Evolutionary conservation across 441 rosid species (phyloP).

Genomic region (Daphne laureola): DNA sequence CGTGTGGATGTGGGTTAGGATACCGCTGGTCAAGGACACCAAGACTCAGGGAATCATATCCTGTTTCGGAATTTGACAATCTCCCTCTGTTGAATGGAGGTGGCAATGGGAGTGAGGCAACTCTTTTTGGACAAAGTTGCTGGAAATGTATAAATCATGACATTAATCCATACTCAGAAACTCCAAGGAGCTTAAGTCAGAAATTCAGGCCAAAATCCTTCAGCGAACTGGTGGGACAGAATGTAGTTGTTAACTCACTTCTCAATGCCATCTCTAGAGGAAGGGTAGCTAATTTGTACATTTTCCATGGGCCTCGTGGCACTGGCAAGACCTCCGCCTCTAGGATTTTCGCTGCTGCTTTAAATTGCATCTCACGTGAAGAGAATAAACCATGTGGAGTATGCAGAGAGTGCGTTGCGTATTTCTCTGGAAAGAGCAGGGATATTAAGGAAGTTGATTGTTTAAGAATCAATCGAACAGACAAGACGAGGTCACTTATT

Average conservation of each 20-base stretch:
- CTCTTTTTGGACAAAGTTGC: slow-evolving; percentile 19
- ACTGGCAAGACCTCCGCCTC: slow-evolving; percentile 86
- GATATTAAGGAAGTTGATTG: slow-evolving; percentile 73
- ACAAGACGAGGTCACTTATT: slow-evolving; percentile 46
- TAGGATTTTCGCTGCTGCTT: slow-evolving; percentile 78
- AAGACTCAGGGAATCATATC: slow-evolving; percentile 48
- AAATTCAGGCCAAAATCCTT: slow-evolving; percentile 70
- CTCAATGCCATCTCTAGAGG: slow-evolving; percentile 65
- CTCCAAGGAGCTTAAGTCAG: slow-evolving; percentile 62
- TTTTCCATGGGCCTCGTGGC: slow-evolving; percentile 92
- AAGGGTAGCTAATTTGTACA: slow-evolving; percentile 59
- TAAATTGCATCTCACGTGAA: slow-evolving; percentile 65
- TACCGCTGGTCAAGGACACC: slow-evolving; percentile 90
- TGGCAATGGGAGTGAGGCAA: slow-evolving; percentile 24
- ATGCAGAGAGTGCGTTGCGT: slow-evolving; percentile 60
- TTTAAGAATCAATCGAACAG: slow-evolving; percentile 46
- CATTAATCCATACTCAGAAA: slow-evolving; percentile 23
- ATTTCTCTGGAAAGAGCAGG: slow-evolving; percentile 60
- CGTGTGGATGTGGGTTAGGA: slow-evolving; percentile 56
- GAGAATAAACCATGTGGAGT: slow-evolving; percentile 75
- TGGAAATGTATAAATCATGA: slow-evolving; percentile 28
- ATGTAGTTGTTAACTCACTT: slow-evolving; percentile 61
- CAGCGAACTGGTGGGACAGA: slow-evolving; percentile 81
- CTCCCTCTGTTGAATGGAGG: slow-evolving; percentile 49
- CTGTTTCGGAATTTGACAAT: slow-evolving; percentile 60